These are phyloP conservation scores for Nelumbo lutea DNA, from an alignment of 164 flowering plant species.

Conservation along the genomic window DNA sequence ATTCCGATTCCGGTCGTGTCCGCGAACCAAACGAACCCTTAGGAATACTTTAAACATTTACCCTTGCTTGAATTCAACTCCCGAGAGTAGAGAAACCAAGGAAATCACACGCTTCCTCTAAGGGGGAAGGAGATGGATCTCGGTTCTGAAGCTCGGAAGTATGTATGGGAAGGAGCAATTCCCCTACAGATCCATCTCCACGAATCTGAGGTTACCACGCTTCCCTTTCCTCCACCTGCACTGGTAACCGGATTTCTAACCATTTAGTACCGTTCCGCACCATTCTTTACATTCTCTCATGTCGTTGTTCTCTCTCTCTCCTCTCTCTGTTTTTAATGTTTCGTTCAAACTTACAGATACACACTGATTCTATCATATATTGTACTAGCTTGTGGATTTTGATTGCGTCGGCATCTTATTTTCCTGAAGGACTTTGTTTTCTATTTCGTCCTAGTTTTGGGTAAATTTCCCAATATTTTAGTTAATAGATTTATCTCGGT, in stretches of 20 bases:
- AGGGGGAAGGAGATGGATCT: constrained; percentile 11
- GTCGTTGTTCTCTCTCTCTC: not conserved
- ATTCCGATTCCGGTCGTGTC: too few species aligned
- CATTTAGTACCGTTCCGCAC: not conserved
- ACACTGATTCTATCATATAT: not conserved
- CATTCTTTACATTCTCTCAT: not conserved
- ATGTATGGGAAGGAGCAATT: constrained; percentile 88
- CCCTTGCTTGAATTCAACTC: too few species aligned
- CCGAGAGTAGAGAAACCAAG: too few species aligned
- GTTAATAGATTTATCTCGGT: too few species aligned
- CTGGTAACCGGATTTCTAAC: constrained; percentile 27
- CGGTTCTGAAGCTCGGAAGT: constrained; percentile 54
- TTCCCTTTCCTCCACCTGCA: constrained; percentile 83
- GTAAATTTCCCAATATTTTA: too few species aligned
- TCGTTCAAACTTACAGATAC: not conserved
- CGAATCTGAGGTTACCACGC: constrained; percentile 86
- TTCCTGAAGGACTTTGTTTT: not conserved
- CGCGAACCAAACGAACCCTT: too few species aligned
- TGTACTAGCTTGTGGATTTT: not conserved
- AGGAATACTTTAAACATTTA: too few species aligned
- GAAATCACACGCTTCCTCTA: too few species aligned
- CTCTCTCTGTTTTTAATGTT: not conserved
- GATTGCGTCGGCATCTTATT: too few species aligned
- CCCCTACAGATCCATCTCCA: constrained; percentile 96
- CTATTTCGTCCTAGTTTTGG: not conserved